Conservation (phyloP, 2,329 filamentous ascomycete genomes). For the Cadophora luteo-olivacea region DNA sequence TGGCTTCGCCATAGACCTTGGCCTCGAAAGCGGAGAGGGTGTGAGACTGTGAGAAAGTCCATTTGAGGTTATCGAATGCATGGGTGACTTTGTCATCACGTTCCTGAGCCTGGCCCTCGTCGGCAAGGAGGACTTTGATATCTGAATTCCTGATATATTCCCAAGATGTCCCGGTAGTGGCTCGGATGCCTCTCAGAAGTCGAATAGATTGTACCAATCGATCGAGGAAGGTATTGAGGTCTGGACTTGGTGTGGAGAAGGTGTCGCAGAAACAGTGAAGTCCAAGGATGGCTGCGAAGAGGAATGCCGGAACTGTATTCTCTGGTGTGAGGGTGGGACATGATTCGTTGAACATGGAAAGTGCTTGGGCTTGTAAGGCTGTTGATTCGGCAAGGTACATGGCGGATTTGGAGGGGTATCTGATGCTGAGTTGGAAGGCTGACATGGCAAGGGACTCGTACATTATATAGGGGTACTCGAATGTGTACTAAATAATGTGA, state of each 20-base stretch:
- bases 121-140: constrained; percentile 34
- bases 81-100: constrained; percentile 1
- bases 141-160: constrained; percentile 37
- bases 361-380: constrained; percentile 42
- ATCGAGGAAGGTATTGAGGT: constrained; percentile 43
- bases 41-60: constrained; percentile 13
- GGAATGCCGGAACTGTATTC: constrained; percentile 41
- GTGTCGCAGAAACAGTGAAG: constrained; percentile 49
- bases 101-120: constrained; percentile 15
- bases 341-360: constrained; percentile 42
- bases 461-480: constrained; percentile 43
- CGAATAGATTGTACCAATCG: constrained; percentile 40
- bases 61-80: constrained; percentile 18
- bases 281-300: constrained; percentile 44
- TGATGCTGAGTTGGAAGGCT: constrained; percentile 45
- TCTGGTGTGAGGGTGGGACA: constrained; percentile 29
- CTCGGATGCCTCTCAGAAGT: constrained; percentile 41
- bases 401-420: constrained; percentile 28
- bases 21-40: constrained; percentile 14
- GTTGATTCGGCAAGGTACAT: constrained; percentile 45
- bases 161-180: constrained; percentile 37
- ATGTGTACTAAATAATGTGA: constrained; percentile 24
- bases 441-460: constrained; percentile 45
- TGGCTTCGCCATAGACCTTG: constrained; percentile 22
- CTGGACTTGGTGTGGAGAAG: constrained; percentile 40